These are phyloP conservation scores for Piloderma croceum DNA, from an alignment of 768 basidiomycete genomes.

Conservation along the genomic window DNA sequence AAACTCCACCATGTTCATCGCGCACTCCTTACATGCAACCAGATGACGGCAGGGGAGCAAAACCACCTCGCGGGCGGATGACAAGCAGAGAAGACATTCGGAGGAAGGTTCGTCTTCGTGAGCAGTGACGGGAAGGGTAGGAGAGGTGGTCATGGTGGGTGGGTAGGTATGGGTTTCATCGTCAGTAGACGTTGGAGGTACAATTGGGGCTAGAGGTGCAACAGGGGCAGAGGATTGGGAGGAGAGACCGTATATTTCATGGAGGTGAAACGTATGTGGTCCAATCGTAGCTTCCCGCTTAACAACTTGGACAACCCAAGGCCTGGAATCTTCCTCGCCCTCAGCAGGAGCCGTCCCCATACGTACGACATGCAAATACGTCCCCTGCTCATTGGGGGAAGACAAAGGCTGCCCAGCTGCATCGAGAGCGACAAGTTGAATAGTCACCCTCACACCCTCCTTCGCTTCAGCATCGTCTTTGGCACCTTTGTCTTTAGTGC, in stretches of 20 bases:
- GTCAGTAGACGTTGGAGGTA: constrained; percentile 32
- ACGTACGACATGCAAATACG: constrained; percentile 81
- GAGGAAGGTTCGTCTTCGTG: constrained; percentile 69
- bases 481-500: constrained; percentile 37
- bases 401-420: constrained; percentile 63
- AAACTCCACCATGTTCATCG: constrained; percentile 95
- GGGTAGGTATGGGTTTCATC: constrained; percentile 43
- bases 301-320: constrained; percentile 91
- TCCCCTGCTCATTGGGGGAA: constrained; percentile 79
- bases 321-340: constrained; percentile 54
- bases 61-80: constrained; percentile 84
- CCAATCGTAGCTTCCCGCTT: constrained; percentile 93
- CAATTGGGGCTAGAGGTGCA: constrained; percentile 25
- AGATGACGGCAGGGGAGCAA: constrained; percentile 90
- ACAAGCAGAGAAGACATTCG: constrained; percentile 89
- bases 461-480: constrained; percentile 45
- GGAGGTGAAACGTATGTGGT: constrained; percentile 88
- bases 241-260: constrained; percentile 91
- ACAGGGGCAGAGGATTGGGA: constrained; percentile 40
- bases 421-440: constrained; percentile 78
- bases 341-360: constrained; percentile 43
- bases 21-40: constrained; percentile 93
- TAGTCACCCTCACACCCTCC: constrained; percentile 71
- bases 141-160: constrained; percentile 27
- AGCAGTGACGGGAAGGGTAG: constrained; percentile 20